Evolutionary conservation across 495 filamentous ascomycete genomes (phyloP).

Genomic region (Xylaria palmicola): DNA sequence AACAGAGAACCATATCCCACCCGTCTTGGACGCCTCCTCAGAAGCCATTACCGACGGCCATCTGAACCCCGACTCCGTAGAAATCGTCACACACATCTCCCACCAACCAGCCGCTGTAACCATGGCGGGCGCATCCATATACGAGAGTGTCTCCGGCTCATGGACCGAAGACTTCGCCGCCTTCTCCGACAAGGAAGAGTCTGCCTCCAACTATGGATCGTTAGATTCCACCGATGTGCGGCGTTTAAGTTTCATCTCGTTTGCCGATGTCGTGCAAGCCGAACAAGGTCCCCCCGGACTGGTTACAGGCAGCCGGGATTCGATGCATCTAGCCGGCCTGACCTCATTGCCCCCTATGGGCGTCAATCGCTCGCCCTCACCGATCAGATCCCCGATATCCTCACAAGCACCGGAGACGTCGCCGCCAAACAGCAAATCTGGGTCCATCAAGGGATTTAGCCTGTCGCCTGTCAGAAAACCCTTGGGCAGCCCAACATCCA

Average conservation of each 20-base stretch:
- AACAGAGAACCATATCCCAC: conserved; percentile 88
- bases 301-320: conserved; percentile 53
- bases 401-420: conserved; percentile 61
- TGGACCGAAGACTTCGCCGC: conserved; percentile 58
- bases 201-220: conserved; percentile 68
- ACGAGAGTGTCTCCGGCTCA: conserved; percentile 28
- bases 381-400: conserved; percentile 67
- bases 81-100: conserved; percentile 79
- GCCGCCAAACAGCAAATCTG: conserved; percentile 65
- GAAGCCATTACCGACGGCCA: conserved; percentile 81
- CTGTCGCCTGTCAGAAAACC: conserved; percentile 55
- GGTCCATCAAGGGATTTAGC: conserved; percentile 65
- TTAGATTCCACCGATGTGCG: conserved; percentile 75
- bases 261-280: conserved; percentile 89
- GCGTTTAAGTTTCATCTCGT: conserved; percentile 87
- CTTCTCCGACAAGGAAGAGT: conserved; percentile 45
- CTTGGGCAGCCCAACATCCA: conserved; percentile 48
- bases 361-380: conserved; percentile 69
- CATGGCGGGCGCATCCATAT: conserved; percentile 52
- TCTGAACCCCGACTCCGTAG: conserved; percentile 75
- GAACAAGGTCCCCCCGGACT: conserved; percentile 64
- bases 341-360: conserved; percentile 50
- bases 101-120: conserved; percentile 74
- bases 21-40: conserved; percentile 84
- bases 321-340: conserved; percentile 57